Evolutionary conservation across 306 rosid genomes (phyloP), one percentile per base, ranked within the genome.

Genomic region (Prunus mira): DNA sequence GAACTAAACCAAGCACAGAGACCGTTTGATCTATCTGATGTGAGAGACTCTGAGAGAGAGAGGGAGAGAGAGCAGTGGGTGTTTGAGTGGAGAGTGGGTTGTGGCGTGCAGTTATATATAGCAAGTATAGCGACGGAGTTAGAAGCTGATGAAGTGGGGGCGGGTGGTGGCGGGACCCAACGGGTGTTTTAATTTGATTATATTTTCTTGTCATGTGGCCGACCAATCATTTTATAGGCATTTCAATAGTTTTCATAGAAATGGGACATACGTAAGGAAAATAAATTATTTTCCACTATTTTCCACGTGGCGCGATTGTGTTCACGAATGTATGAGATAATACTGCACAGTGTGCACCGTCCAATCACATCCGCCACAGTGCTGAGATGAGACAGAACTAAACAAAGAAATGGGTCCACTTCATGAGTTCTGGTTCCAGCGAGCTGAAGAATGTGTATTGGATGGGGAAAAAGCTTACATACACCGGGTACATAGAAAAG

Each of bases 91-190:
- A 10, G 57, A 47, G 70, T 17, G 32, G 24, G 77, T 12, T 12
- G 3, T 6, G 18, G 54, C 4, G 69, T 60, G 65, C 61, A 12
- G n/a, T 67, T 64, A 65, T 76, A 81, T 69, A 76, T 28, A 32
- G 58, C 13, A 11, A 1, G 25, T 1, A 9, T 0, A 13, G 10
- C 55, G 9, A 54, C 20, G 15, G 13, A 7, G 73, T 1, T 19
- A 10, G 6, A 27, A 6, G 45, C 6, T 14, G 61, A 30, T 46
- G 76, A 24, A 50, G 66, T n/a, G 69, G 22, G 62, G 79, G 5
- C 32, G 64, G 34, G 65, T 9, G 64, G 80, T 71, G 86, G 85
- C 54, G 80, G 87, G 83, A 60, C 79, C 86, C 8, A n/a, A 3
- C 41, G 12, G 20, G 12, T 41, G 10, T 66, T 4, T 13, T 30